Evolutionary conservation across 768 basidiomycete genomes (phyloP), one percentile per base, ranked within the genome.

Genomic region (Leccinum subgranulosum): DNA sequence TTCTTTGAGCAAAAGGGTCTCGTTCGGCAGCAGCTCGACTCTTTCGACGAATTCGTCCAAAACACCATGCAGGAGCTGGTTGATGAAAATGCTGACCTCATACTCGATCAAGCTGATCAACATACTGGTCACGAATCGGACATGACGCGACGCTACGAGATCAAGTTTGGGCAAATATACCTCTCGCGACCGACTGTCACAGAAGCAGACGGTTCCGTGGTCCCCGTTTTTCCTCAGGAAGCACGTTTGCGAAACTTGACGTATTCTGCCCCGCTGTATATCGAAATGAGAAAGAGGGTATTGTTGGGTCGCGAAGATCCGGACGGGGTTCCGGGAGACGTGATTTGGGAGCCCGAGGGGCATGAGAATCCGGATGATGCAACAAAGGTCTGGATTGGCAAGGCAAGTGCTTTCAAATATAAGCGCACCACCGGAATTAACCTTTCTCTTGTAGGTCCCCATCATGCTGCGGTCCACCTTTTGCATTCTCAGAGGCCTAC

Each of bases 41-140:
- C 92, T 11, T 99, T 96, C 74, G 94, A 99, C 71, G 96, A 98
- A 76, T 99, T 98, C 68, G 92, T 99, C 33, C 94, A 98, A 70
- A 98, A 98, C 66, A 98, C 94, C 14, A 97, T 99, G 94, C 96
- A 98, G 75, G 97, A 98, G 72, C 81, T 99, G 25, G 95, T 99
- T 21, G 97, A 98, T 71, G 97, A 99, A 76, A 92, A 92, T 62
- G 77, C 88, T n/a, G 92, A 93, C 66, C 84, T 99, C 68, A 94
- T 96, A 62, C 79, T 99, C 49, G 96, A 98, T 76, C 97, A 98
- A 75, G 90, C 90, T 52, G 89, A 92, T 72, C 97, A 99, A 74
- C 94, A 97, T 71, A 90, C 94, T 9, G 96, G 96, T 6, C 88
- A 90, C 62, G 84, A 88, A 46, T 81, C 85, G 59, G 83, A 84